Evolutionary conservation across 805 yeast species (phyloP).

Genomic region (Maudiozyma pseudohumilis): DNA sequence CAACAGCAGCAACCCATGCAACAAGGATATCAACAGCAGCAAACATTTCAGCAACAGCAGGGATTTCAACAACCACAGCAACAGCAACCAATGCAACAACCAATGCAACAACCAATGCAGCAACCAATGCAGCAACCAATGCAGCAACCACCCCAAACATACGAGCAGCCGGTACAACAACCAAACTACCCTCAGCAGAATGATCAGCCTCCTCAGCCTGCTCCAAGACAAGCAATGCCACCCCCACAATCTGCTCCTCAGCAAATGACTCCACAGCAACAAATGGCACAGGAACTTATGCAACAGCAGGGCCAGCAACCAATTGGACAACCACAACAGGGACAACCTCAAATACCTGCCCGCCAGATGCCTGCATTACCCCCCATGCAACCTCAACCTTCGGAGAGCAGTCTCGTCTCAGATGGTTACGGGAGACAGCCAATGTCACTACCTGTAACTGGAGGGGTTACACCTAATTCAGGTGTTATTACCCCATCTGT

Average conservation of each 20-base stretch:
- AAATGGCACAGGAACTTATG: not conserved
- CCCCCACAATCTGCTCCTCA: constrained; percentile 2
- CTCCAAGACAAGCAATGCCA: not conserved
- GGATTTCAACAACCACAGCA: constrained; percentile 1
- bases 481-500: not conserved
- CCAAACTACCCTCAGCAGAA: not conserved
- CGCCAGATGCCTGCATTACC: not conserved
- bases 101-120: constrained; percentile 4
- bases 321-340: not conserved
- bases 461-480: not conserved
- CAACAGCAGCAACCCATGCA: constrained; percentile 9
- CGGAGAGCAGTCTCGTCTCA: not conserved
- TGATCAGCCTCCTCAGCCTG: not conserved
- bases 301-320: constrained; percentile 1
- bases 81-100: constrained; percentile 5
- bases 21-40: constrained; percentile 7
- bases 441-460: not conserved
- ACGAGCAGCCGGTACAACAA: not conserved
- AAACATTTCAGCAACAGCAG: constrained; percentile 5
- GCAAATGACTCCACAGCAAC: not conserved
- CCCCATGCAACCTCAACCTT: too few species aligned
- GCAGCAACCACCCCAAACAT: not conserved
- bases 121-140: constrained; percentile 9
- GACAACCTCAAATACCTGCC: constrained; percentile 7
- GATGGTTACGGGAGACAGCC: not conserved